Conservation (phyloP, 177 flowering plant species). For the Vitis hybrid region DNA sequence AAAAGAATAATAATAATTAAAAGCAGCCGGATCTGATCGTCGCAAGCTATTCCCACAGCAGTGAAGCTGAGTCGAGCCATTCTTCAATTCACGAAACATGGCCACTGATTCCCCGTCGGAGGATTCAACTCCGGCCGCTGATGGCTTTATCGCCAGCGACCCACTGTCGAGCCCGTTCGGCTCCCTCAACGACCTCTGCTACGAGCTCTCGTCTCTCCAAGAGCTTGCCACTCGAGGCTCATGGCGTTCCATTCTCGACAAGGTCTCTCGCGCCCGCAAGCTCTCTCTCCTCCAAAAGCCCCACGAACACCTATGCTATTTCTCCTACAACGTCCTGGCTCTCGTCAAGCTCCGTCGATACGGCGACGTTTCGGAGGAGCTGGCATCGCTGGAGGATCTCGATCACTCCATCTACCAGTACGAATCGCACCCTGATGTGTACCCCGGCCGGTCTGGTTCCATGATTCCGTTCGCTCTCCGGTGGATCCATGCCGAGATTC, state of each 20-base stretch:
- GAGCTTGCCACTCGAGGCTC: conserved; percentile 88
- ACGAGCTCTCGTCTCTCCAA: conserved; percentile 61
- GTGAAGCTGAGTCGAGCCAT: too few species aligned
- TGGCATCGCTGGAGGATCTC: conserved; percentile 59
- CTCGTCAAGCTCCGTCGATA: conserved; percentile 74
- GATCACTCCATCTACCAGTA: conserved; percentile 45
- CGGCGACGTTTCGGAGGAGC: conserved; percentile 62
- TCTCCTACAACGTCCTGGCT: conserved; percentile 63
- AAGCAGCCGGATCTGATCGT: too few species aligned
- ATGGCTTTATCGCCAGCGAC: conserved; percentile 4
- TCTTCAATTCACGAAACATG: too few species aligned
- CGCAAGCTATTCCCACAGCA: too few species aligned
- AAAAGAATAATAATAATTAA: too few species aligned
- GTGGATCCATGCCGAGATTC: conserved; percentile 68
- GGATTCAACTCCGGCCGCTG: background rate
- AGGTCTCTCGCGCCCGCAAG: conserved; percentile 50
- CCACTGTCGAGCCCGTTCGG: conserved; percentile 16
- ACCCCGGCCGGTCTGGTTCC: conserved; percentile 60
- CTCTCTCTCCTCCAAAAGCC: conserved; percentile 56
- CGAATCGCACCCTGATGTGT: conserved; percentile 60
- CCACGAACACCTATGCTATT: conserved; percentile 72
- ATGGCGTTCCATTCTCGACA: conserved; percentile 79
- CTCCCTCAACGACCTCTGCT: conserved; percentile 47
- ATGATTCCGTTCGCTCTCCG: conserved; percentile 91
- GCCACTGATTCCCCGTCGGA: too few species aligned